Percentiles rank a stretch among this genome's conserved stretches.
Conservation (phyloP, 2,329 filamentous ascomycete genomes). For the Beauveria medogensis region DNA sequence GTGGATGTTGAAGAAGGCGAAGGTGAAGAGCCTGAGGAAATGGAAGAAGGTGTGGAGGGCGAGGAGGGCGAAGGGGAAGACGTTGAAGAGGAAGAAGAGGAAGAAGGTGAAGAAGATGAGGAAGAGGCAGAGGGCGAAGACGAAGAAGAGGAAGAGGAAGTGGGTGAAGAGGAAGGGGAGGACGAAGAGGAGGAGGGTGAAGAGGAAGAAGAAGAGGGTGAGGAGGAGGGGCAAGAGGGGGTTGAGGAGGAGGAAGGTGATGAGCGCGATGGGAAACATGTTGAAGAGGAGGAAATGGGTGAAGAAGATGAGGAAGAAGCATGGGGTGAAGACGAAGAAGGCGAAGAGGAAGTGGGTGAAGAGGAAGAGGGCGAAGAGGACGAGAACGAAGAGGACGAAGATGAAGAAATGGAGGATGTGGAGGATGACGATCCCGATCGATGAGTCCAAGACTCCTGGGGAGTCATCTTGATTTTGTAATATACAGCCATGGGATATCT, state of each 20-base stretch:
- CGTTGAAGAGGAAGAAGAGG: conserved; percentile 14
- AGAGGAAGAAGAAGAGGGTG: conserved; percentile 14
- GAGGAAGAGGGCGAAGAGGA: conserved; percentile 8
- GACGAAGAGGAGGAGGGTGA: conserved; percentile 19
- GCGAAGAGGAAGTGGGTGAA: conserved; percentile 20
- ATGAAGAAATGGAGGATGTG: conserved; percentile 13
- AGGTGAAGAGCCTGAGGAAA: conserved; percentile 7
- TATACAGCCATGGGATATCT: neutral
- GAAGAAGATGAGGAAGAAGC: conserved; percentile 11
- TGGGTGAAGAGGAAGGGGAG: conserved; percentile 11
- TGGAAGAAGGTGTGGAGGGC: conserved; percentile 12
- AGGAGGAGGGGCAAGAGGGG: conserved; percentile 14
- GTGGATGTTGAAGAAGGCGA: conserved; percentile 13
- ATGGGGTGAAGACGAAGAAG: conserved; percentile 13
- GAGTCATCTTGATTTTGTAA: neutral
- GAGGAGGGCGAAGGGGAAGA: conserved; percentile 14
- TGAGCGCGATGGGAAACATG: conserved; percentile 18
- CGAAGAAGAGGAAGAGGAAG: conserved; percentile 20
- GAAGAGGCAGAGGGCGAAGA: conserved; percentile 18
- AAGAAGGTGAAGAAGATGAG: conserved; percentile 15
- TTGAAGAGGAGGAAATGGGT: conserved; percentile 11
- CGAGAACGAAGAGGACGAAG: conserved; percentile 15
- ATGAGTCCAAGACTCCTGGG: neutral
- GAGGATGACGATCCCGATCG: conserved; percentile 12
- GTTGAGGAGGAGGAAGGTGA: conserved; percentile 13